Evolutionary conservation across 371 early-diverging fungal species (phyloP).

Genomic region (Mucor saturninus): DNA sequence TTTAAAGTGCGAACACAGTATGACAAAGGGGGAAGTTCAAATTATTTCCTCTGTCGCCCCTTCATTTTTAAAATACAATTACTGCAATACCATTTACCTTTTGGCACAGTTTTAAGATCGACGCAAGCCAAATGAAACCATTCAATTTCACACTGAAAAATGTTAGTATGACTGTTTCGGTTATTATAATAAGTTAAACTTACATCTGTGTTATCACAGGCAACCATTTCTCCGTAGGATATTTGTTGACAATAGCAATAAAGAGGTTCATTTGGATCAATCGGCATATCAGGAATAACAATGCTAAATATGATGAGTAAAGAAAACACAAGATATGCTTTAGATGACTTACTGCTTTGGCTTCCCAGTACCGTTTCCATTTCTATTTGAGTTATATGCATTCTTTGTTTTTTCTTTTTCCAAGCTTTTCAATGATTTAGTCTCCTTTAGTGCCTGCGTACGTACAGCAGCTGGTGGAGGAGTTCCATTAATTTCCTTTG

Average conservation of each 20-base stretch:
- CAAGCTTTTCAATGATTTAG: slow-evolving; percentile 24
- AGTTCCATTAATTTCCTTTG: slow-evolving; percentile 25
- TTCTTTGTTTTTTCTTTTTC: slow-evolving; percentile 34
- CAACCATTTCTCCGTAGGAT: slow-evolving; percentile 97
- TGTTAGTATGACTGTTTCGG: background rate
- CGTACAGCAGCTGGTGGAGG: slow-evolving; percentile 33
- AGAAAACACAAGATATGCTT: background rate
- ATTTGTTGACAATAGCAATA: slow-evolving; percentile 96
- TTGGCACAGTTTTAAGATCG: slow-evolving; percentile 81
- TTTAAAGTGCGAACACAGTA: no score
- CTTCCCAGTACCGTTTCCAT: slow-evolving; percentile 23
- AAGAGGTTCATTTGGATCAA: slow-evolving; percentile 94
- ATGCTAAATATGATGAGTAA: slow-evolving; percentile 17
- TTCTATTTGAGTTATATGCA: slow-evolving; percentile 27
- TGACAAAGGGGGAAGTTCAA: background rate
- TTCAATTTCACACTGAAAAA: slow-evolving; percentile 79
- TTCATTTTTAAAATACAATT: slow-evolving; percentile 69
- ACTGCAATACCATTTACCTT: slow-evolving; percentile 93
- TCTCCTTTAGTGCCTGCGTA: slow-evolving; percentile 38
- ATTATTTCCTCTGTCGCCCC: slow-evolving; percentile 59
- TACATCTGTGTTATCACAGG: slow-evolving; percentile 92
- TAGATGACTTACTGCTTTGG: slow-evolving; percentile 24
- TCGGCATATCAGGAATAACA: slow-evolving; percentile 70
- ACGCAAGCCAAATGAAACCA: slow-evolving; percentile 98
- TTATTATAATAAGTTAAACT: slow-evolving; percentile 19